Conservation (phyloP, 768 basidiomycete genomes). For the Sistotremastrum suecicum region DNA sequence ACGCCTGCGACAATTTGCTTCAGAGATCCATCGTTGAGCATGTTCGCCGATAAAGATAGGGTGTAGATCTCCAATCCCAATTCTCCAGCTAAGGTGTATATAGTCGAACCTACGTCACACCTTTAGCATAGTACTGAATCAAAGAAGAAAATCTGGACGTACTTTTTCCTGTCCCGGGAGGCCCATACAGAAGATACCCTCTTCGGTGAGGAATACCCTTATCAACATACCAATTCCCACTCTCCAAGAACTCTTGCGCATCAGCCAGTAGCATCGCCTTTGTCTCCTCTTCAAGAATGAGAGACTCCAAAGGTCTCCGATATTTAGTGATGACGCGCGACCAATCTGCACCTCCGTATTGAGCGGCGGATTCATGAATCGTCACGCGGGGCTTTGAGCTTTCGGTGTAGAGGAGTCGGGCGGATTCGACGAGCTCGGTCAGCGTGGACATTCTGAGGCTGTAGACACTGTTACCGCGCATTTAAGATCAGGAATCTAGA, state of each 20-base stretch:
- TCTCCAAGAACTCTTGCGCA: constrained; percentile 35
- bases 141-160: constrained; percentile 11
- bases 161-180: constrained; percentile 54
- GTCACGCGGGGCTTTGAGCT: constrained; percentile 27
- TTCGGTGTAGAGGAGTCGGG: constrained; percentile 25
- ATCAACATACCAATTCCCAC: constrained; percentile 42
- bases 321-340: constrained; percentile 24
- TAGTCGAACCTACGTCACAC: background rate
- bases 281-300: constrained; percentile 35
- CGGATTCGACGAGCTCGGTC: constrained; percentile 28
- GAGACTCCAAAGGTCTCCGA: constrained; percentile 36
- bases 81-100: constrained; percentile 6
- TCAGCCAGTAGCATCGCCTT: constrained; percentile 34
- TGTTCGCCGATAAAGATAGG: constrained; percentile 33
- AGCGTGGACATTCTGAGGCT: constrained; percentile 28
- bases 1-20: constrained; percentile 30
- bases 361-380: constrained; percentile 22
- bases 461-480: constrained; percentile 21
- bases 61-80: constrained; percentile 19
- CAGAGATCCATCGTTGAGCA: constrained; percentile 36
- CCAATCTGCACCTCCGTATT: constrained; percentile 10
- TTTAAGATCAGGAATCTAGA: background rate
- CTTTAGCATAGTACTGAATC: background rate
- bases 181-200: constrained; percentile 43
- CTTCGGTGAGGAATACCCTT: constrained; percentile 45